phyloP scores from a whole-genome alignment of 164 flowering plant genomes.

The Paratinospora sagittata region DNA sequence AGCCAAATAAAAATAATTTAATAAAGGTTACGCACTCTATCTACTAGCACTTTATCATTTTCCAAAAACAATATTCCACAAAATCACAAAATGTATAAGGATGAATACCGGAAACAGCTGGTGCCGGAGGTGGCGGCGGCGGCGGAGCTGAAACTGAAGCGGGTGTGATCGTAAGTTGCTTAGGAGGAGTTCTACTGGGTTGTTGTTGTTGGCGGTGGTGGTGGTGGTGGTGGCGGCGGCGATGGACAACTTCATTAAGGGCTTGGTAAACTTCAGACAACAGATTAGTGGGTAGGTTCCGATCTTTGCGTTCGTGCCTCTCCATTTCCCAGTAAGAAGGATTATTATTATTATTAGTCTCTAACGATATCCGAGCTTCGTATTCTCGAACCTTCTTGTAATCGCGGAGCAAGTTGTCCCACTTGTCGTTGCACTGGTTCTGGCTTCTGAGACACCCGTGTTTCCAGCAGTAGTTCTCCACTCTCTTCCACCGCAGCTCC shows the following conservation, averaged over 20 bases:
- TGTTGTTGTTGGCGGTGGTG: too few species aligned
- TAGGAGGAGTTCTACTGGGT: neutral
- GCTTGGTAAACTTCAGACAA: conserved; percentile 27
- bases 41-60: too few species aligned
- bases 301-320: conserved; percentile 31
- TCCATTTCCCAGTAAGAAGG: conserved; percentile 34
- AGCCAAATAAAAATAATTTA: too few species aligned
- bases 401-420: conserved; percentile 41
- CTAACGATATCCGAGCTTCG: conserved; percentile 14
- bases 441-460: conserved; percentile 35
- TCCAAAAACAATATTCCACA: too few species aligned
- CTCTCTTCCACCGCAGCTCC: conserved; percentile 45
- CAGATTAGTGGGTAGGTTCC: conserved; percentile 33
- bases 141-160: neutral
- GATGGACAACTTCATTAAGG: conserved; percentile 26
- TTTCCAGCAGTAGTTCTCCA: conserved; percentile 41
- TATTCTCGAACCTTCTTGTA: conserved; percentile 40
- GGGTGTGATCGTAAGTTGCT: neutral
- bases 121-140: conserved; percentile 13
- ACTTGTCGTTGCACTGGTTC: conserved; percentile 46
- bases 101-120: conserved; percentile 26
- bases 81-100: neutral
- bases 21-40: too few species aligned
- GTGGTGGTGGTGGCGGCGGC: conserved; percentile 7
- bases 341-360: neutral